Percentiles rank a stretch among this genome's conserved stretches.
phyloP scores from a whole-genome alignment of 1,284 basidiomycete genomes.

The Puccinia novopanici region DNA sequence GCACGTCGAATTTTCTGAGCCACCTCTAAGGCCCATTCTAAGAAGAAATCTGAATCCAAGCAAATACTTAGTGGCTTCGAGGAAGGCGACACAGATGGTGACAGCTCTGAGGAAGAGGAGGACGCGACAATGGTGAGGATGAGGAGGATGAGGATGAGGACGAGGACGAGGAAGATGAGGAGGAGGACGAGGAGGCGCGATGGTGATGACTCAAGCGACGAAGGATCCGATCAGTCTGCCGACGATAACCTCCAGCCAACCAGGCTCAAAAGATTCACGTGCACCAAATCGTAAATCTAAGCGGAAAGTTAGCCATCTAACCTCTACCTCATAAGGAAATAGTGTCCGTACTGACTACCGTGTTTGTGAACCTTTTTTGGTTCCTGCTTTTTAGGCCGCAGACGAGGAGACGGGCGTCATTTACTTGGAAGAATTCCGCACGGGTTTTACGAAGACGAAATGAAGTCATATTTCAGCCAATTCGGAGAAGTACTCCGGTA shows the following conservation, averaged over 20 bases:
- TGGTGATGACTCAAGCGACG: slow-evolving; percentile 79
- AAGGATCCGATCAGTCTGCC: not conserved
- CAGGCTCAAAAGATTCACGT: slow-evolving; percentile 9
- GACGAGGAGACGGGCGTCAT: slow-evolving; percentile 76
- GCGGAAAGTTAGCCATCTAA: slow-evolving; percentile 19
- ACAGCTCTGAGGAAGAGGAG: slow-evolving; percentile 80
- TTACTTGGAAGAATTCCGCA: slow-evolving; percentile 87
- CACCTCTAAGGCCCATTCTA: not conserved
- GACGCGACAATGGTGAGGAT: slow-evolving; percentile 65
- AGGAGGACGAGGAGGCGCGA: slow-evolving; percentile 68
- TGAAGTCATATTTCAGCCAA: slow-evolving; percentile 88
- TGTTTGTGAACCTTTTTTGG: not conserved
- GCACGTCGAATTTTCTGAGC: not conserved
- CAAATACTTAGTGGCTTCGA: slow-evolving; percentile 52
- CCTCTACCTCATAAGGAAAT: slow-evolving; percentile 25
- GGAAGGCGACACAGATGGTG: slow-evolving; percentile 60
- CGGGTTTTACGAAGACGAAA: slow-evolving; percentile 94
- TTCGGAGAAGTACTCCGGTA: slow-evolving; percentile 89
- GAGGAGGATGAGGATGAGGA: slow-evolving; percentile 71
- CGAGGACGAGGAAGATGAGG: slow-evolving; percentile 77
- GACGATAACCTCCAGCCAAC: not conserved
- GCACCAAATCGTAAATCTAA: not conserved
- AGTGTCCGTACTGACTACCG: slow-evolving; percentile 19
- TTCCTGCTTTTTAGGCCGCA: slow-evolving; percentile 55
- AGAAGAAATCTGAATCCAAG: not conserved